A percentile compares a stretch with the other conserved stretches of the same genome.
These are phyloP conservation scores for Phialophora expanda DNA, from an alignment of 2,329 filamentous ascomycete species.

Conservation along the genomic window DNA sequence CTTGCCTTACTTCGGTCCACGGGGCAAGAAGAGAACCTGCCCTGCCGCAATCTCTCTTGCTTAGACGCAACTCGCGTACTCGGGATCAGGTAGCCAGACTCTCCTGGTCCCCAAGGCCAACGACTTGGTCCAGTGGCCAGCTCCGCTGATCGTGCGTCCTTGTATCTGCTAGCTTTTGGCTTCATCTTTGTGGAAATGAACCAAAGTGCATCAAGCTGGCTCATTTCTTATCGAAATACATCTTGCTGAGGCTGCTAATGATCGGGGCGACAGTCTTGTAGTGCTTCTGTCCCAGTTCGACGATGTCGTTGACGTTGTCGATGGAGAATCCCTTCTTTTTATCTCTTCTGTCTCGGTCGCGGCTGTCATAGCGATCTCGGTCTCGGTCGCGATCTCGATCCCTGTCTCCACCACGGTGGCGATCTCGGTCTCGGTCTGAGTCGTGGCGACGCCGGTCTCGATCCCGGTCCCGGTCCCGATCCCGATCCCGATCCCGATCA, in stretches of 20 bases:
- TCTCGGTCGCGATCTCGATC: conserved; percentile 33
- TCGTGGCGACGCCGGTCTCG: conserved; percentile 24
- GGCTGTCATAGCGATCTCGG: conserved; percentile 24
- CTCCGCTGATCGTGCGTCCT: not conserved
- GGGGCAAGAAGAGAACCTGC: not conserved
- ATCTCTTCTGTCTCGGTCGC: conserved; percentile 19
- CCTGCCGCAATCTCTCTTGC: not conserved
- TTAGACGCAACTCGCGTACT: not conserved
- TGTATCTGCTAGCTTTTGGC: not conserved
- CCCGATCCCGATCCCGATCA: conserved; percentile 33
- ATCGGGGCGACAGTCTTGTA: conserved; percentile 39
- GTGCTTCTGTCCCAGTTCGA: conserved; percentile 39
- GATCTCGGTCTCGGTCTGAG: conserved; percentile 23
- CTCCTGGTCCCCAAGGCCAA: not conserved
- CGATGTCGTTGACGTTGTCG: conserved; percentile 34
- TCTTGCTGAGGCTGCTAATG: conserved; percentile 36
- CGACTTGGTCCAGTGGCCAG: too few species aligned
- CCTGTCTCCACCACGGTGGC: conserved; percentile 25
- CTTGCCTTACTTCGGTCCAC: not conserved
- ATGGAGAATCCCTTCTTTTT: conserved; percentile 37
- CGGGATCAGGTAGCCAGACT: too few species aligned
- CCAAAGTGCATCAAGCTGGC: not conserved
- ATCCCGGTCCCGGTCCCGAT: conserved; percentile 28
- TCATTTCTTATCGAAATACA: conserved; percentile 39
- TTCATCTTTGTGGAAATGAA: not conserved